Base-by-base conservation (phyloP, 2,329 filamentous ascomycete species). In the Gaeumannomyces sp. region DNA sequence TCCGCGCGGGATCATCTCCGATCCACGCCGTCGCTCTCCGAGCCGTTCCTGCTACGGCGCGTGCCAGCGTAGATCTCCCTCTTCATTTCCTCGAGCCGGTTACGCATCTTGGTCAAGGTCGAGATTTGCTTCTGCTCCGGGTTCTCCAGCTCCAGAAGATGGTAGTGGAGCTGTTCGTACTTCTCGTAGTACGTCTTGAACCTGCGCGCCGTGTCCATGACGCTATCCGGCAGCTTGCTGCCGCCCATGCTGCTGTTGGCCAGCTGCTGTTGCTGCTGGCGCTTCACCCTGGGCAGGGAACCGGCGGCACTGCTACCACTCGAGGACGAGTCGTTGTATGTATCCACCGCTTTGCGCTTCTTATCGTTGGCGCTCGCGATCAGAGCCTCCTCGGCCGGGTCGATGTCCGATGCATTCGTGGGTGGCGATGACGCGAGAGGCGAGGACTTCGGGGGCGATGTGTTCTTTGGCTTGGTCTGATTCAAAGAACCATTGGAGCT, bases 371-470 rank as follows among this genome's bases (percentile, higher is more conserved):
- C 61, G n/a, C 35, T 57, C 13, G 61, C 61, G 56, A 63, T 63
- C 33, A 70, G 65, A 29, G 67, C 68, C 45, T 71, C 70, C 38
- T 70, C 70, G 27, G 68, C 65, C 56, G 74, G 77, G 35, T 87
- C 85, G 53, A 88, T 75, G 65, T 89, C 86, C 1, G 85, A 88
- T 1, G 85, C 86, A 67, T 88, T 89, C 10, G 86, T 88, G 0
- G 86, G 86, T 16, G 86, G 85, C 8, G 86, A 88, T 1, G 85
- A 85, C n/a, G 85, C 85, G 25, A 89, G 76, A 4, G 86, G 86
- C 13, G 86, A 89, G 2, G 86, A 88, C 72, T 89, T 89, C 62
- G 79, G 78, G 0, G 85, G 85, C 8, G 85, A 87, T 0, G 81
- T 87, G 67, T 80, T 78, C 73, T 84, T 84, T 71, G 76, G 78